phyloP scores from a whole-genome alignment of 2,329 filamentous ascomycete species.

The Tolypocladium sp. region DNA sequence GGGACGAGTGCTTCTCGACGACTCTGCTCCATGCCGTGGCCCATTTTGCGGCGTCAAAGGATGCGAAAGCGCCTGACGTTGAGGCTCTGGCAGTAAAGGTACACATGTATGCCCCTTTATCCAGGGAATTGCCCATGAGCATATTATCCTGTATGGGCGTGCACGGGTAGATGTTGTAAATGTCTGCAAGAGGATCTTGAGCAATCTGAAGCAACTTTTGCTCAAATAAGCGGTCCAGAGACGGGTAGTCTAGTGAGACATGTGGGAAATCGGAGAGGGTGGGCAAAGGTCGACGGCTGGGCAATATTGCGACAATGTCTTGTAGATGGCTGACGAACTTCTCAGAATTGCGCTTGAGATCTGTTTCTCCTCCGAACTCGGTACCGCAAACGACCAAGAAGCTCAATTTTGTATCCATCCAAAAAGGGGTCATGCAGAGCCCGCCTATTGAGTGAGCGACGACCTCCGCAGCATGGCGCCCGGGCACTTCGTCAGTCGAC shows the following conservation, averaged over 20 bases:
- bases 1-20: background rate
- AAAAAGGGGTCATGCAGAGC: background rate
- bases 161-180: background rate
- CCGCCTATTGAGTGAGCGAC: background rate
- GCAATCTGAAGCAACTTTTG: background rate
- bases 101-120: background rate
- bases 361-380: background rate
- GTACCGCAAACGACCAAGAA: background rate
- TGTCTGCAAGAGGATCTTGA: background rate
- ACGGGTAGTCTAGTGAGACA: background rate
- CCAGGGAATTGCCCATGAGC: background rate
- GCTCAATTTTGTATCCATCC: background rate
- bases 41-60: background rate
- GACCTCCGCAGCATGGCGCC: background rate
- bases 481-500: background rate
- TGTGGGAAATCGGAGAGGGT: background rate
- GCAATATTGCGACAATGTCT: background rate
- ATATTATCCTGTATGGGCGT: background rate
- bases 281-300: background rate
- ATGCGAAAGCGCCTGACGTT: background rate
- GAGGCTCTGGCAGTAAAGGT: background rate
- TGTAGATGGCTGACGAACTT: background rate
- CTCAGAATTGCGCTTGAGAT: background rate
- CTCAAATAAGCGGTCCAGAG: background rate
- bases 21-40: background rate